Percentiles rank a stretch among this genome's conserved stretches.
Evolutionary conservation across 2,329 filamentous ascomycete species (phyloP).

Genomic region (Monilinia laxa): DNA sequence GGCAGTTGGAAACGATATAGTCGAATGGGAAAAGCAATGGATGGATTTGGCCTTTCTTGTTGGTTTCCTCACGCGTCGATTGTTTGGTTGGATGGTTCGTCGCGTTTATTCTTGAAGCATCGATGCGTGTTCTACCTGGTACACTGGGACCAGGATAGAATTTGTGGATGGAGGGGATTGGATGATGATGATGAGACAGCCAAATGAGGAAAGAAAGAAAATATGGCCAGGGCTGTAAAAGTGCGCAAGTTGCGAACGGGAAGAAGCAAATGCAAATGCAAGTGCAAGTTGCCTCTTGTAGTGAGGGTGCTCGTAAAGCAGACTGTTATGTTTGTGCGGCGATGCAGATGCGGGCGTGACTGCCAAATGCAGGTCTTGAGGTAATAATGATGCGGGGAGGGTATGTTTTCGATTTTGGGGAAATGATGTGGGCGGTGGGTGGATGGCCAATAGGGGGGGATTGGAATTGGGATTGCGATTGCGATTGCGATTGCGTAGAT

Average conservation of each 20-base stretch:
- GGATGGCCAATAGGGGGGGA: constrained; percentile 2
- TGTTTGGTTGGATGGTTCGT: too few relatives aligned
- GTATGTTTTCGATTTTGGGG: constrained; percentile 4
- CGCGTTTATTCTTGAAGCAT: not conserved
- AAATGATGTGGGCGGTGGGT: not conserved
- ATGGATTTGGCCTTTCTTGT: not conserved
- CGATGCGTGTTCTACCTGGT: not conserved
- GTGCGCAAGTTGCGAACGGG: not conserved
- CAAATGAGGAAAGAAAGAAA: not conserved
- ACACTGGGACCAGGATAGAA: not conserved
- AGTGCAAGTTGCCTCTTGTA: not conserved
- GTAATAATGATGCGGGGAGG: constrained; percentile 2
- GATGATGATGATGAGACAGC: not conserved
- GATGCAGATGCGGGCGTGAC: not conserved
- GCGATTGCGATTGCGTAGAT: too few relatives aligned
- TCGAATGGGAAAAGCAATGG: not conserved
- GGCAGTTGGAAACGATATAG: not conserved
- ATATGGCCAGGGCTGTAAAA: too few relatives aligned
- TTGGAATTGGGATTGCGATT: not conserved
- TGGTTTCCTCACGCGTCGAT: not conserved
- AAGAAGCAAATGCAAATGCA: not conserved
- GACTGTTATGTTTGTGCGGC: not conserved
- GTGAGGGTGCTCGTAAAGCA: not conserved
- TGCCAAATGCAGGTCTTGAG: not conserved
- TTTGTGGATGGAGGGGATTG: not conserved